phyloP scores from a whole-genome alignment of 805 yeast genomes.

The Grigorovia yakushimaensis region DNA sequence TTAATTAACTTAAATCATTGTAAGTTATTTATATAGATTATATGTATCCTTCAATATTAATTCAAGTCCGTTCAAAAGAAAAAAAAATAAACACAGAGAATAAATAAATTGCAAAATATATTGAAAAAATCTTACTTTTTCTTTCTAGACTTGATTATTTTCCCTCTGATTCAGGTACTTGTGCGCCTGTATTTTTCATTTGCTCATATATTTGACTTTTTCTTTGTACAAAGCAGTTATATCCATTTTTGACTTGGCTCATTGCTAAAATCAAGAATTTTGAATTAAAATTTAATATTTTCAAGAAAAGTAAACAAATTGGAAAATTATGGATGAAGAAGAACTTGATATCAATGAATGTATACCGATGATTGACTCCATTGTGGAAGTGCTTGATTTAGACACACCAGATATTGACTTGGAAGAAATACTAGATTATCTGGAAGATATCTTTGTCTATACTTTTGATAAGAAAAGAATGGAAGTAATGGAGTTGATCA shows the following conservation, averaged over 20 bases:
- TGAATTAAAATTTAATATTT: background rate
- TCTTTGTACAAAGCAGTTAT: too few relatives aligned
- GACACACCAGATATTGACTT: slow-evolving; percentile 1
- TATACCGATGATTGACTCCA: slow-evolving; percentile 4
- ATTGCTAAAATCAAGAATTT: background rate
- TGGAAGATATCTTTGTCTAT: slow-evolving; percentile 31
- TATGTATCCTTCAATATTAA: background rate
- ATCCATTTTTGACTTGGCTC: background rate
- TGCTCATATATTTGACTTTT: too few relatives aligned
- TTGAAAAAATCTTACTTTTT: too few relatives aligned
- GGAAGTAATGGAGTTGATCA: background rate
- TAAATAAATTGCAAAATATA: too few relatives aligned
- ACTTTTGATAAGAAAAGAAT: slow-evolving; percentile 34
- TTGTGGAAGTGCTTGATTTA: background rate
- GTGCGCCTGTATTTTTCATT: too few relatives aligned
- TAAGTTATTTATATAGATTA: background rate
- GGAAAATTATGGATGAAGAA: background rate
- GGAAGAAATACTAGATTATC: slow-evolving; percentile 53
- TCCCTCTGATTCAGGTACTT: too few relatives aligned
- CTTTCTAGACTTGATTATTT: too few relatives aligned
- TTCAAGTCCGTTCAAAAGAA: background rate
- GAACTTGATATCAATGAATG: background rate
- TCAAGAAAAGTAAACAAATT: background rate
- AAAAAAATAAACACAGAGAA: background rate
- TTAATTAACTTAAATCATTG: too few relatives aligned